These are phyloP conservation scores for Candida maesae DNA, from an alignment of 805 yeast genomes.

Conservation along the genomic window DNA sequence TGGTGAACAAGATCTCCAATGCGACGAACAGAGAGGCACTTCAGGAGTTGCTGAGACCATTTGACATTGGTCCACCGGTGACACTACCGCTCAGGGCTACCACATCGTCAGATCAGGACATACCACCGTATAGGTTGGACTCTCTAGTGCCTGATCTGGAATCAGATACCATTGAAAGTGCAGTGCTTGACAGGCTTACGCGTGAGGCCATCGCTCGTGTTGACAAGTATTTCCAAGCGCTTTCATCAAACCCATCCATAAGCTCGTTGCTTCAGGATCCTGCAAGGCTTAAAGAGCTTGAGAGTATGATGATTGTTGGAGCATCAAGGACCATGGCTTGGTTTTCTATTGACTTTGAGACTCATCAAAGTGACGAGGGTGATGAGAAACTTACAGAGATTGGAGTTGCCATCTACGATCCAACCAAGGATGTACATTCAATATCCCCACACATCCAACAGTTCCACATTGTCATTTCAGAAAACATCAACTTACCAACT, in stretches of 20 bases:
- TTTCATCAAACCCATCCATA: not conserved
- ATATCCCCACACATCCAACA: slow-evolving; percentile 38
- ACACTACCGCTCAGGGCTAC: no score
- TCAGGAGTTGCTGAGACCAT: no score
- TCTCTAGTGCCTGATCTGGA: not conserved
- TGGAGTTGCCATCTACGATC: slow-evolving; percentile 56
- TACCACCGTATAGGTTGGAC: not conserved
- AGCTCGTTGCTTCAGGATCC: not conserved
- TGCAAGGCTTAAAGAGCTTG: not conserved
- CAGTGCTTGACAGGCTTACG: not conserved
- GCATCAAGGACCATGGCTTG: slow-evolving; percentile 3
- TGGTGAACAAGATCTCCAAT: no score
- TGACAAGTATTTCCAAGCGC: not conserved
- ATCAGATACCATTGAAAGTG: not conserved
- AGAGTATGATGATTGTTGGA: not conserved
- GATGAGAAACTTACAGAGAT: slow-evolving; percentile 46
- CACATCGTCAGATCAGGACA: no score
- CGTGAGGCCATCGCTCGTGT: not conserved
- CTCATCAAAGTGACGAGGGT: slow-evolving; percentile 47
- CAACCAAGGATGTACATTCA: slow-evolving; percentile 39
- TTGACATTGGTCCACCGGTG: no score
- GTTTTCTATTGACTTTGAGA: slow-evolving; percentile 53
- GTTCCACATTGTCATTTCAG: slow-evolving; percentile 42
- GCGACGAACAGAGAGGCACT: no score
- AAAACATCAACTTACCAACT: slow-evolving; percentile 38